Conservation (phyloP, 495 filamentous ascomycete species). For the Podospora pseudopauciseta region DNA sequence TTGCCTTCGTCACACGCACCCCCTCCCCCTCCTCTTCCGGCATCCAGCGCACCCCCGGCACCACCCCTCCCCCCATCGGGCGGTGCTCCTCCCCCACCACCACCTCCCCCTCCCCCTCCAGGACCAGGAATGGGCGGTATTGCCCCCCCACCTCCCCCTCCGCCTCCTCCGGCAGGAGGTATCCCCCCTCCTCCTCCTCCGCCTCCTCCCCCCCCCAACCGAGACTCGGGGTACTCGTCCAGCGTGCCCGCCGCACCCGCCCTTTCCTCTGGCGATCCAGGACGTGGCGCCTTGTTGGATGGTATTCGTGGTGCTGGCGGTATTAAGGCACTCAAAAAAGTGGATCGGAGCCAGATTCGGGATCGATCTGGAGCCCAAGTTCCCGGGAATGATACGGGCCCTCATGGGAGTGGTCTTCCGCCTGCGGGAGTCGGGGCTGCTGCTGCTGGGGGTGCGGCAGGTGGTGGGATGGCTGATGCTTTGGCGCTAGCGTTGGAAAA, state of each 20-base stretch:
- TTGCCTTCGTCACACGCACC: conserved; percentile 35
- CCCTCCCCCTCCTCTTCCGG: conserved; percentile 33
- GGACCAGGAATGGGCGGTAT: conserved; percentile 31
- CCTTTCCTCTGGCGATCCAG: conserved; percentile 49
- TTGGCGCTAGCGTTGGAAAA: conserved; percentile 71
- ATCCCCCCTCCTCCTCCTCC: conserved; percentile 41
- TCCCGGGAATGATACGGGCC: conserved; percentile 45
- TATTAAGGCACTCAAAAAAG: conserved; percentile 71
- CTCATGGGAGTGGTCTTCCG: conserved; percentile 54
- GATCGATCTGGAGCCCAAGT: conserved; percentile 75
- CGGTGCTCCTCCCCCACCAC: conserved; percentile 35
- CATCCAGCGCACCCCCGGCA: conserved; percentile 32
- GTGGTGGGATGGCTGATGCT: conserved; percentile 72
- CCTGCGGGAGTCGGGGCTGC: conserved; percentile 46
- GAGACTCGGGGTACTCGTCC: conserved; percentile 56
- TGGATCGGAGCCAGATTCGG: conserved; percentile 68
- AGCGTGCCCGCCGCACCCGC: conserved; percentile 53
- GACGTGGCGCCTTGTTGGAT: conserved; percentile 67
- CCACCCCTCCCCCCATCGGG: conserved; percentile 40
- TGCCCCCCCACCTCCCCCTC: conserved; percentile 51
- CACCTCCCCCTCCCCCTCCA: conserved; percentile 38
- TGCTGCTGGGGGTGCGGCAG: conserved; percentile 42
- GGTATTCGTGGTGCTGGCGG: conserved; percentile 78
- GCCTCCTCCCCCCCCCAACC: conserved; percentile 64
- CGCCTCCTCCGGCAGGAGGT: conserved; percentile 46